A percentile compares a stretch with the other conserved stretches of the same genome.
Conservation (phyloP, 208 protist species). For the Acanthamoeba castellanii region DNA sequence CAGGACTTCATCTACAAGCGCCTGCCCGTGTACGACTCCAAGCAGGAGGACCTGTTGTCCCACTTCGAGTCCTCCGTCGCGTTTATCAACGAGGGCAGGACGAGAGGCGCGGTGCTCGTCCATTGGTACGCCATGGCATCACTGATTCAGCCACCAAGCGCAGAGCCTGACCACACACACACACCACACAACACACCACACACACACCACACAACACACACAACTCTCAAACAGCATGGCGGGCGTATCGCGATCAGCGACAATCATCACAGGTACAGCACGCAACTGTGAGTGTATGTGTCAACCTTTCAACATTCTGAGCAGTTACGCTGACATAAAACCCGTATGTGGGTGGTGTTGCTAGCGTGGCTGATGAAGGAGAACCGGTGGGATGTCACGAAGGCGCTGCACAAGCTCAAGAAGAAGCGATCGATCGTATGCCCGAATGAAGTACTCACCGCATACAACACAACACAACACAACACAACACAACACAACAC, state of each 20-base stretch:
- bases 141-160: too few relatives aligned
- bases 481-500: too few relatives aligned
- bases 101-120: neutral
- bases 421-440: neutral
- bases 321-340: neutral
- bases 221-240: neutral
- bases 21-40: neutral
- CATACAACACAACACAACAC: too few relatives aligned
- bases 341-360: neutral
- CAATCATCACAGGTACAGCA: neutral
- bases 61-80: neutral
- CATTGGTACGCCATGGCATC: too few relatives aligned
- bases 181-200: too few relatives aligned
- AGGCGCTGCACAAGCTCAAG: neutral
- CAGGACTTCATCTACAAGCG: slow-evolving; percentile 25
- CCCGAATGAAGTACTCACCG: neutral
- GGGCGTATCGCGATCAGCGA: neutral
- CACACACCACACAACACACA: neutral
- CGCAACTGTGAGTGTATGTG: neutral
- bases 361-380: slow-evolving; percentile 23
- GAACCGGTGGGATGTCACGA: neutral
- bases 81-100: neutral
- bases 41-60: neutral
- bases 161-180: too few relatives aligned
- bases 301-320: too few relatives aligned